Conservation (phyloP, 805 yeast genomes). For the Starmera pachycereana region DNA sequence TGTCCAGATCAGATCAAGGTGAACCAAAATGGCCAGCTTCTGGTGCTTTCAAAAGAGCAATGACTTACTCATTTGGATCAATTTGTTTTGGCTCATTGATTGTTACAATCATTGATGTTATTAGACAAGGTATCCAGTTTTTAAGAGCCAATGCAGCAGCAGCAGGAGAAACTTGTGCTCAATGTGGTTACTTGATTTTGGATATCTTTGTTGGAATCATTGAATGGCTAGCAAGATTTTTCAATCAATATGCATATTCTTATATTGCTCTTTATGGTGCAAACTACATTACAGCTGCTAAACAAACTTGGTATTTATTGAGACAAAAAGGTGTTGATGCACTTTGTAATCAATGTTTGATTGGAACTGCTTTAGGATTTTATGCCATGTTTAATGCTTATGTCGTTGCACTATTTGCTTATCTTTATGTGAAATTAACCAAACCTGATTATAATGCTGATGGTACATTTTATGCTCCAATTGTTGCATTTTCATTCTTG, state of each 20-base stretch:
- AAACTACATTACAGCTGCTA: slow-evolving; percentile 63
- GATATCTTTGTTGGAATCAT: slow-evolving; percentile 53
- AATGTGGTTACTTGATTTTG: slow-evolving; percentile 40
- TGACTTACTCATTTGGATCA: slow-evolving; percentile 84
- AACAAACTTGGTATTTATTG: slow-evolving; percentile 71
- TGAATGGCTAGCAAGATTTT: slow-evolving; percentile 75
- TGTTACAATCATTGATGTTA: slow-evolving; percentile 60
- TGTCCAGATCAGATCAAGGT: slow-evolving; percentile 64
- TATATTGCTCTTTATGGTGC: slow-evolving; percentile 83
- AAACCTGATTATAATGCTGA: slow-evolving; percentile 50
- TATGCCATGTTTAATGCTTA: slow-evolving; percentile 67
- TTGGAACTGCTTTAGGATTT: slow-evolving; percentile 69
- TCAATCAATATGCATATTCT: slow-evolving; percentile 85
- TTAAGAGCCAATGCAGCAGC: slow-evolving; percentile 41
- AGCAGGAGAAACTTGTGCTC: slow-evolving; percentile 42
- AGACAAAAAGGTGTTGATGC: slow-evolving; percentile 78
- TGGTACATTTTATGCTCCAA: slow-evolving; percentile 59
- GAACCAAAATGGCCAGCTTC: slow-evolving; percentile 72
- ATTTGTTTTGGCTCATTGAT: slow-evolving; percentile 77
- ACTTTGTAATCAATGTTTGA: slow-evolving; percentile 72
- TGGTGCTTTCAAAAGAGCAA: slow-evolving; percentile 70
- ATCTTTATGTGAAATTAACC: slow-evolving; percentile 56
- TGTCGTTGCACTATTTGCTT: slow-evolving; percentile 51
- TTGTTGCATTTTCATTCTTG: slow-evolving; percentile 63
- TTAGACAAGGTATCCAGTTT: slow-evolving; percentile 43